Conservation (phyloP, 148 eudicot genomes). For the Vaccinium myrtillus region DNA sequence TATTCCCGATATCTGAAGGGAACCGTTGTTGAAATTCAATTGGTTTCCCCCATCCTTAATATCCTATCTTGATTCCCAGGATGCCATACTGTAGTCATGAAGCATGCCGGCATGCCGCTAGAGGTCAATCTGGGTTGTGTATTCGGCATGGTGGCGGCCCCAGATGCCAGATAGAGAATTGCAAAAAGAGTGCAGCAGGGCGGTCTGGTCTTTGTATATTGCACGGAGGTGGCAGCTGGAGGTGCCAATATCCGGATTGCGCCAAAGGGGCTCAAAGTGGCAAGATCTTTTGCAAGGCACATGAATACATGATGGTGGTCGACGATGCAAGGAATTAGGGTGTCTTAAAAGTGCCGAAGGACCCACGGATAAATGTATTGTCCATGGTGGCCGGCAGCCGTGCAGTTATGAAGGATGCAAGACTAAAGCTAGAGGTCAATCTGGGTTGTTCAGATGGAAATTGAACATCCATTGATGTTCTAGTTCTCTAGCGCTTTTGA, state of each 20-base stretch:
- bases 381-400: constrained; percentile 85
- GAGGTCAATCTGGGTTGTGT: constrained; percentile 87
- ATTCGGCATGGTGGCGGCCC: constrained; percentile 98
- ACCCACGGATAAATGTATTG: constrained; percentile 73
- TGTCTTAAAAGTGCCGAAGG: constrained; percentile 92
- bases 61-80: too few relatives aligned
- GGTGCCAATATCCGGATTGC: constrained; percentile 77
- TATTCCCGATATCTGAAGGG: too few relatives aligned
- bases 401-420: constrained; percentile 83
- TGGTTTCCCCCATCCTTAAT: too few relatives aligned
- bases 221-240: constrained; percentile 94
- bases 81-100: constrained; percentile 52
- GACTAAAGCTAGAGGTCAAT: constrained; percentile 62
- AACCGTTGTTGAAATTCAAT: too few relatives aligned
- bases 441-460: constrained; percentile 39
- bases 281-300: constrained; percentile 93
- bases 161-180: constrained; percentile 78
- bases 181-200: constrained; percentile 91
- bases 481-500: too few relatives aligned
- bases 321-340: constrained; percentile 85
- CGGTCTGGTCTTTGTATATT: constrained; percentile 90
- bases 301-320: constrained; percentile 99
- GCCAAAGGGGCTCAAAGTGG: constrained; percentile 95
- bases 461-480: too few relatives aligned
- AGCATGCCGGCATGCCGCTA: constrained; percentile 75